Percentiles rank a stretch among this genome's conserved stretches.
Conservation (phyloP, 208 protist species). For the Wallacemonas sp. region DNA sequence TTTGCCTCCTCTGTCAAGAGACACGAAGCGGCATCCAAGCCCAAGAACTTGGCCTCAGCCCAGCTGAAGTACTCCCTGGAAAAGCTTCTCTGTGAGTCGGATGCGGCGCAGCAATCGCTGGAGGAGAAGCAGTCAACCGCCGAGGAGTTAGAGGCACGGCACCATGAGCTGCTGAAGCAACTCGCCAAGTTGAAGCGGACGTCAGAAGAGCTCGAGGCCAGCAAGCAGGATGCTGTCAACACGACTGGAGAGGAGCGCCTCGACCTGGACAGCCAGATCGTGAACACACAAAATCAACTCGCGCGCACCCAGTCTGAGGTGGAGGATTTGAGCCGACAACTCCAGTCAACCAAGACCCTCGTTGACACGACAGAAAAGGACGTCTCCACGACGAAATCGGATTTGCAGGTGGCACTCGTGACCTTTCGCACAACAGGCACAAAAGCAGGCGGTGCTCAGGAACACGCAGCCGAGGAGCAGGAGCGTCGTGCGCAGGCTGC, state of each 20-base stretch:
- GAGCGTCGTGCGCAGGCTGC: slow-evolving; percentile 18
- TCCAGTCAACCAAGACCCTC: slow-evolving; percentile 49
- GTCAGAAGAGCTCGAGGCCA: slow-evolving; percentile 46
- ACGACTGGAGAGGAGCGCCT: slow-evolving; percentile 50
- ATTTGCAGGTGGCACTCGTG: slow-evolving; percentile 40
- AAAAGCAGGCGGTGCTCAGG: slow-evolving; percentile 35
- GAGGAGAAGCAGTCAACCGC: slow-evolving; percentile 41
- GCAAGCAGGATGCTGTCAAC: slow-evolving; percentile 38
- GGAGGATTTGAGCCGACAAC: slow-evolving; percentile 50
- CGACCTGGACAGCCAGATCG: slow-evolving; percentile 58
- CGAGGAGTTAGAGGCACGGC: slow-evolving; percentile 46
- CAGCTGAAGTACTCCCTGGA: slow-evolving; percentile 73
- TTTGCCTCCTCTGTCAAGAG: slow-evolving; percentile 47
- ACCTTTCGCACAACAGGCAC: slow-evolving; percentile 40
- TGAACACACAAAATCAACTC: slow-evolving; percentile 44
- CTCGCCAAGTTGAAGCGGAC: slow-evolving; percentile 50
- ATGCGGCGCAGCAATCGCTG: slow-evolving; percentile 39
- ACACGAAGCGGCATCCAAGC: slow-evolving; percentile 32
- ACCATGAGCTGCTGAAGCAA: slow-evolving; percentile 48
- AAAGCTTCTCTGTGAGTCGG: slow-evolving; percentile 52
- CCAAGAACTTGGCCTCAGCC: slow-evolving; percentile 46
- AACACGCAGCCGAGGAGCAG: slow-evolving; percentile 32
- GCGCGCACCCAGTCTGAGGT: slow-evolving; percentile 46
- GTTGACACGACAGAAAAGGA: slow-evolving; percentile 43
- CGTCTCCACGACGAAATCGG: slow-evolving; percentile 49